A percentile compares a stretch with the other conserved stretches of the same genome.
Conservation (phyloP, 768 basidiomycete species). For the Exsudoporus frostii region DNA sequence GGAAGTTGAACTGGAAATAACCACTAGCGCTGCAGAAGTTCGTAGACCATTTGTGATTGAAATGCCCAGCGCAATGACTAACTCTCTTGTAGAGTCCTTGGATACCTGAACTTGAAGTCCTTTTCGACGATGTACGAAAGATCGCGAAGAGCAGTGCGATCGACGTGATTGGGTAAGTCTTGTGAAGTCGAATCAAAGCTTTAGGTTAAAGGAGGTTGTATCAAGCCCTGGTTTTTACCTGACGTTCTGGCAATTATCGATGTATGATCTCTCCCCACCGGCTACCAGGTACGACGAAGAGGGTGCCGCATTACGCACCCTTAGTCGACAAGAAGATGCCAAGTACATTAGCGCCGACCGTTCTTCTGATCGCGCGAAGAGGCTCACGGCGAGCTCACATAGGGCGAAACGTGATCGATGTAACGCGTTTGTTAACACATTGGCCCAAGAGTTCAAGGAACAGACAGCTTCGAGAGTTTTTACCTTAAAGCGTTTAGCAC, state of each 20-base stretch:
- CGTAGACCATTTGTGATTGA: slow-evolving; percentile 3
- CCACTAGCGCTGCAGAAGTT: slow-evolving; percentile 27
- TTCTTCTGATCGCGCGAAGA: slow-evolving; percentile 60
- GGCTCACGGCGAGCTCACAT: slow-evolving; percentile 55
- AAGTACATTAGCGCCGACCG: slow-evolving; percentile 66
- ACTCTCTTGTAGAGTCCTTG: slow-evolving; percentile 57
- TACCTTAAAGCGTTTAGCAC: slow-evolving; percentile 71
- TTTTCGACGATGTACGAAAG: slow-evolving; percentile 75
- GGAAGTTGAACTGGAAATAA: slow-evolving; percentile 45
- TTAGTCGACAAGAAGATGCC: slow-evolving; percentile 68
- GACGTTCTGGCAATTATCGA: slow-evolving; percentile 96
- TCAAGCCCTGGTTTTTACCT: slow-evolving; percentile 85
- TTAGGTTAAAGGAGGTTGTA: slow-evolving; percentile 5
- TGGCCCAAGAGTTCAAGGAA: slow-evolving; percentile 71
- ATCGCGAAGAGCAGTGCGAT: slow-evolving; percentile 64
- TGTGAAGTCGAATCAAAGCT: slow-evolving; percentile 1
- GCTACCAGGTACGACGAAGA: slow-evolving; percentile 77
- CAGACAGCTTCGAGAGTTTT: slow-evolving; percentile 69
- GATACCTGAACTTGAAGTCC: slow-evolving; percentile 66
- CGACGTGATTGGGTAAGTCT: slow-evolving; percentile 68
- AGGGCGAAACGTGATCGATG: slow-evolving; percentile 64
- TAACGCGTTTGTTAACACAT: slow-evolving; percentile 52
- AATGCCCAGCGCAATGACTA: slow-evolving; percentile 2
- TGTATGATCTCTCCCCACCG: slow-evolving; percentile 84
- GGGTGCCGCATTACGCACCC: slow-evolving; percentile 51